These are phyloP conservation scores for Rhodotorula sp. DNA, from an alignment of 1,284 basidiomycete species.

Conservation along the genomic window DNA sequence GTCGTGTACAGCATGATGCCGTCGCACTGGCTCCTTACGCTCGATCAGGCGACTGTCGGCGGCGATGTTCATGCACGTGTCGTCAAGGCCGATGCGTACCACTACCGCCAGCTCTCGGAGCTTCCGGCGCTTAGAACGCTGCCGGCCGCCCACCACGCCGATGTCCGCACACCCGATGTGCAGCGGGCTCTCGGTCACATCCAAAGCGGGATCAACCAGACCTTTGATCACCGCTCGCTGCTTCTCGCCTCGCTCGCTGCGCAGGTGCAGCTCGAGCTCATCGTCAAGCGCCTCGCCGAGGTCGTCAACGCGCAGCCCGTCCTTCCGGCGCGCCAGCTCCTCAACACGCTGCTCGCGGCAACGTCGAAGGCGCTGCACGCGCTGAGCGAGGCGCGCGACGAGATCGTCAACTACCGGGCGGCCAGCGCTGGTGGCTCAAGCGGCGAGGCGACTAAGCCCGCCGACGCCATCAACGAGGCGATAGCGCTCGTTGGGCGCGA, in stretches of 20 bases:
- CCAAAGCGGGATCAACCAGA: conserved; percentile 62
- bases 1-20: conserved; percentile 62
- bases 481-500: conserved; percentile 19
- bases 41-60: conserved; percentile 38
- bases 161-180: conserved; percentile 81
- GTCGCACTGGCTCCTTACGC: conserved; percentile 48
- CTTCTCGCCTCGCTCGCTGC: conserved; percentile 16
- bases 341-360: conserved; percentile 4
- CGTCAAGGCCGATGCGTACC: conserved; percentile 58
- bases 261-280: conserved; percentile 16
- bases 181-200: conserved; percentile 75
- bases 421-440: not conserved
- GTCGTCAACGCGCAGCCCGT: not conserved
- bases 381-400: conserved; percentile 26
- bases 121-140: conserved; percentile 70
- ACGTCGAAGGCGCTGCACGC: conserved; percentile 19
- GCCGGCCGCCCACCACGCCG: conserved; percentile 71
- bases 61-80: conserved; percentile 48
- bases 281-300: conserved; percentile 19
- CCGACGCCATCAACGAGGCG: conserved; percentile 16
- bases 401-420: conserved; percentile 26
- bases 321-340: not conserved
- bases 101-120: conserved; percentile 67
- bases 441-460: conserved; percentile 9
- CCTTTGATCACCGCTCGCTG: conserved; percentile 33